Evolutionary conservation across 768 basidiomycete genomes (phyloP).

Genomic region (Xanthoconium purpureum): DNA sequence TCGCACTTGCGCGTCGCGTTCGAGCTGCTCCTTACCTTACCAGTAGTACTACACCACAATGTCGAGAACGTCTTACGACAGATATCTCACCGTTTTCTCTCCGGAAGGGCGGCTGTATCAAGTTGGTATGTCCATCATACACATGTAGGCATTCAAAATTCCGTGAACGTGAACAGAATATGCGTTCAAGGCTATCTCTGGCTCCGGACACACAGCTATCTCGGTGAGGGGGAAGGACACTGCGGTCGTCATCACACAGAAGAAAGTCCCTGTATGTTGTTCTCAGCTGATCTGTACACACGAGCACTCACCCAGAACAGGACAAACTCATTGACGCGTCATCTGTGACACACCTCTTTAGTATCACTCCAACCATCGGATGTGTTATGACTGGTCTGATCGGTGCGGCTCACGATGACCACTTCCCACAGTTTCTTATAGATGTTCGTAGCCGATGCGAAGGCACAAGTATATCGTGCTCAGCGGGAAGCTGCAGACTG

Average conservation of each 20-base stretch:
- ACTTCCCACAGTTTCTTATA: conserved; percentile 1
- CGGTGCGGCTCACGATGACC: conserved; percentile 46
- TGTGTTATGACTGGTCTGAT: conserved; percentile 98
- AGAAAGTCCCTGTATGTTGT: conserved; percentile 88
- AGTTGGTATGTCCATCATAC: conserved; percentile 68
- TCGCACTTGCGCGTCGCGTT: conserved; percentile 61
- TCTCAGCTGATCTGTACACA: not conserved
- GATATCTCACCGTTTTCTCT: conserved; percentile 96
- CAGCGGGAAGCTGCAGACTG: conserved; percentile 88
- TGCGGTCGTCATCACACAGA: conserved; percentile 94
- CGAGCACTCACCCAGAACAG: conserved; percentile 38
- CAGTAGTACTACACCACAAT: conserved; percentile 66
- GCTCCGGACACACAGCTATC: conserved; percentile 91
- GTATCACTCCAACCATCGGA: conserved; percentile 94
- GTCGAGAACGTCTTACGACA: conserved; percentile 94
- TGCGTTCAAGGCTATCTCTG: conserved; percentile 99
- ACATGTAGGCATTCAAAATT: not conserved
- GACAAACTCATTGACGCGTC: conserved; percentile 96
- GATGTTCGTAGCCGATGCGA: conserved; percentile 72
- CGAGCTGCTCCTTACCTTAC: conserved; percentile 20
- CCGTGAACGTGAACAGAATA: conserved; percentile 61
- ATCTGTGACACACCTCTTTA: conserved; percentile 93
- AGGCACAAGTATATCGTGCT: conserved; percentile 83
- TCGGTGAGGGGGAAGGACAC: conserved; percentile 94
- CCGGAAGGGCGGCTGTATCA: conserved; percentile 97